These are phyloP conservation scores for Ogataea paradorogensis DNA, from an alignment of 805 yeast genomes.

Conservation along the genomic window DNA sequence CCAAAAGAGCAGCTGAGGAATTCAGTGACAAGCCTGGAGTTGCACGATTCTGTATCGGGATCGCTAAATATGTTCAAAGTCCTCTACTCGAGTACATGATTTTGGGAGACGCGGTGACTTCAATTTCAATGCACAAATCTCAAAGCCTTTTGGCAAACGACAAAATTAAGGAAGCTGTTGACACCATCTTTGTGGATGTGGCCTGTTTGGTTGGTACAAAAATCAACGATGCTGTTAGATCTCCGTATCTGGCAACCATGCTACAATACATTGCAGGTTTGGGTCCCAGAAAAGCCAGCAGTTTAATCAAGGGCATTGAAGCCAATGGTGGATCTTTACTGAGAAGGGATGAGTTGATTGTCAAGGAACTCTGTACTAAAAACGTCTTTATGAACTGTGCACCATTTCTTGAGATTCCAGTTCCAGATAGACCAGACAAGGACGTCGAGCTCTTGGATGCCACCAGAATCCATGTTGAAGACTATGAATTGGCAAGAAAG, in stretches of 20 bases:
- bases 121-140: conserved; percentile 62
- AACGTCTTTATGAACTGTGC: conserved; percentile 89
- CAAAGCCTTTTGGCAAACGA: conserved; percentile 72
- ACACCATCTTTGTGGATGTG: conserved; percentile 82
- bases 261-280: conserved; percentile 84
- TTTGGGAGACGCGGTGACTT: conserved; percentile 67
- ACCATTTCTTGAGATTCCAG: conserved; percentile 79
- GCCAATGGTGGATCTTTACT: conserved; percentile 58
- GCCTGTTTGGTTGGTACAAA: conserved; percentile 92
- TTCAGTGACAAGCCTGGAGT: conserved; percentile 81
- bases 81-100: conserved; percentile 90
- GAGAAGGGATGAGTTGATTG: conserved; percentile 78
- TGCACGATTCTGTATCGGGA: conserved; percentile 79
- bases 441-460: conserved; percentile 84
- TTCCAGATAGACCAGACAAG: conserved; percentile 51
- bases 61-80: conserved; percentile 88
- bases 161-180: conserved; percentile 60
- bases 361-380: conserved; percentile 74
- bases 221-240: conserved; percentile 82
- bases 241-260: conserved; percentile 63
- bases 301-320: conserved; percentile 77
- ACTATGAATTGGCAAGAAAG: conserved; percentile 90
- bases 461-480: conserved; percentile 97
- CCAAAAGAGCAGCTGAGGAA: conserved; percentile 70
- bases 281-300: conserved; percentile 93